Base-by-base conservation (phyloP, 768 basidiomycete genomes). In the Tricholoma sp. region DNA sequence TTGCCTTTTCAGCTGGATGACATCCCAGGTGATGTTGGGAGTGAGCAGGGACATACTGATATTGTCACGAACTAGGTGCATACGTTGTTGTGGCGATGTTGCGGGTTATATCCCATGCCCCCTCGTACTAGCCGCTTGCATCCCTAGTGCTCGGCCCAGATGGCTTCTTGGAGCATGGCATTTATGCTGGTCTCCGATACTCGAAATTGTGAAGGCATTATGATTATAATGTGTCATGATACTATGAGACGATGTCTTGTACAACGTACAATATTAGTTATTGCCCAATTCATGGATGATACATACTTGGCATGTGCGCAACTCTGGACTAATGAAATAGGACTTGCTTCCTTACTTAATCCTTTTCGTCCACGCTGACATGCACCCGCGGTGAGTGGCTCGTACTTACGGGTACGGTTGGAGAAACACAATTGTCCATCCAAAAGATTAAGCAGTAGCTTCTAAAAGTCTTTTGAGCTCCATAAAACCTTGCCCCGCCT, bases 1-100 rank as follows among this genome's bases (percentile, higher is more conserved):
- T 18, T 59, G 64, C 54, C 39, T 39, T 52, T 54, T 2, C 53
- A 74, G 74, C 60, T 74, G 58, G 72, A 73, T 46, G 72, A 67
- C 52, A 89, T 89, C 54, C 87, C 87, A 0, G 87, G 85, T 18
- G 84, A 75, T 29, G 81, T 77, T 1, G 80, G 76, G 49, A 81
- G 80, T 65, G 84, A 85, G 80, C 80, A 77, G 59, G 83, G 83
- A 11, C 80, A 80, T 67, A 71, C 60, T 27, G 72, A 73, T 16
- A 64, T 27, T 16, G 54, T 72, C 22, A 70, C 67, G 19, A 50
- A 51, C 49, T 57, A 57, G 51, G 34, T 10, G 32, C 5, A n/a
- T 9, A n/a, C n/a, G n/a, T n/a, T n/a, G 18, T 9, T 21, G 18
- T 60, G 52, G 54, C 35, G n/a, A 18, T n/a, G n/a, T 8, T 8